phyloP scores from a whole-genome alignment of 495 filamentous ascomycete genomes.

The Friedmanniomyces simplex region DNA sequence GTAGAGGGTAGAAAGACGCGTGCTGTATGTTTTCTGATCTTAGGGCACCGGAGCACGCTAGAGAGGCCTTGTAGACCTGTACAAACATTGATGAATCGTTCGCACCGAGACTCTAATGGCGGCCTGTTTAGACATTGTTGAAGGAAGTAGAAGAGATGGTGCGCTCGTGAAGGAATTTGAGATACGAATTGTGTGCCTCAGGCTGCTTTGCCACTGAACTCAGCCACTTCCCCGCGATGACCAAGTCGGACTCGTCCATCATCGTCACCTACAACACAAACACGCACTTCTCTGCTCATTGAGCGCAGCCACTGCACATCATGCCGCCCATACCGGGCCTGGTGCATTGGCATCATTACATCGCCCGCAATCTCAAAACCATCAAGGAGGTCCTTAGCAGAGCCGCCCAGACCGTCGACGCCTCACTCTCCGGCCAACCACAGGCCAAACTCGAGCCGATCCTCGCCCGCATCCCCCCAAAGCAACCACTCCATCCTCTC shows the following conservation, averaged over 20 bases:
- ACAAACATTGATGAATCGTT: conserved; percentile 77
- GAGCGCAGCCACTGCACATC: conserved; percentile 1
- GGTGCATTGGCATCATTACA: conserved; percentile 18
- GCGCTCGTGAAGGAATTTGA: neutral
- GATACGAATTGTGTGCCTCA: neutral
- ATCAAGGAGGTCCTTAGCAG: conserved; percentile 20
- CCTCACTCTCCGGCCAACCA: conserved; percentile 36
- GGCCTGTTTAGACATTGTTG: conserved; percentile 74
- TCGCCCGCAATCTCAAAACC: conserved; percentile 8
- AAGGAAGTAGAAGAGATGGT: conserved; percentile 40
- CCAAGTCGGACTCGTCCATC: neutral
- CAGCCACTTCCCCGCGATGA: too few relatives aligned
- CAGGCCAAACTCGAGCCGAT: conserved; percentile 43
- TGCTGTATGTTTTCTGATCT: conserved; percentile 42
- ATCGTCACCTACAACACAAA: neutral
- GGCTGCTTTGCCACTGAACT: neutral
- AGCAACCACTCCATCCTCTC: conserved; percentile 61
- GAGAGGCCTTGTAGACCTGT: conserved; percentile 73
- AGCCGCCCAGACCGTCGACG: conserved; percentile 23
- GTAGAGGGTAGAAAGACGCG: conserved; percentile 55
- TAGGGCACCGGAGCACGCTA: conserved; percentile 98
- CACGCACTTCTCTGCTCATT: neutral
- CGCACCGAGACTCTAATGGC: conserved; percentile 99
- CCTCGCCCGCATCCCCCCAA: conserved; percentile 42
- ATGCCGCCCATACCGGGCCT: conserved; percentile 22